Evolutionary conservation across 495 filamentous ascomycete species (phyloP).

Genomic region (Aeminium ludgeri): DNA sequence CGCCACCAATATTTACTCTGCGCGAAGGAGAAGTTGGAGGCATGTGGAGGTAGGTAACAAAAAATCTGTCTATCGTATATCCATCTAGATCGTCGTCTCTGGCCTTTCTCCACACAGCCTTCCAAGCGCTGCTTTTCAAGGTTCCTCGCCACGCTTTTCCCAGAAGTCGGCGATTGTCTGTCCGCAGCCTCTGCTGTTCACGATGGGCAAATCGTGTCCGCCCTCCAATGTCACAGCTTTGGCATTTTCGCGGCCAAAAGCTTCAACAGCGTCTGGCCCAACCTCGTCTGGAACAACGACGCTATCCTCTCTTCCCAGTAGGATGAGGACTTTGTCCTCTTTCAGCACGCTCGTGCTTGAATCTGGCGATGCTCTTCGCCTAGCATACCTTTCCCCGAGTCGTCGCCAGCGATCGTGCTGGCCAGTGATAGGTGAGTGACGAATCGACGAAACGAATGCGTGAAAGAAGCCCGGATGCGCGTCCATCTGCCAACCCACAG

Average conservation of each 20-base stretch:
- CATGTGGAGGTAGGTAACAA: no score
- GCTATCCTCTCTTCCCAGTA: slow-evolving; percentile 37
- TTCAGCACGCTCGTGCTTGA: slow-evolving; percentile 21
- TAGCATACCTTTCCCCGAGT: slow-evolving; percentile 34
- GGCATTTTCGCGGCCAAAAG: slow-evolving; percentile 30
- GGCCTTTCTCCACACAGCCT: no score
- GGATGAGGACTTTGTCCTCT: slow-evolving; percentile 35
- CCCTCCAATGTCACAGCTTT: slow-evolving; percentile 33
- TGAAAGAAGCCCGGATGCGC: slow-evolving; percentile 39
- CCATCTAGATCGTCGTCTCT: no score
- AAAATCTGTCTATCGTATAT: no score
- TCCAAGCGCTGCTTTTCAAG: no score
- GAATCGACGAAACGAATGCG: slow-evolving; percentile 41
- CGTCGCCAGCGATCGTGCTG: slow-evolving; percentile 40
- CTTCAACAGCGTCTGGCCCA: slow-evolving; percentile 34
- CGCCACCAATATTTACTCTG: no score
- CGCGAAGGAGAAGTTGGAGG: no score
- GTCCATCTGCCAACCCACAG: slow-evolving; percentile 40
- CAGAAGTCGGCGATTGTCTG: slow-evolving; percentile 28
- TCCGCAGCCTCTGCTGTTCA: slow-evolving; percentile 35
- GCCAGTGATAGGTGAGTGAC: slow-evolving; percentile 36
- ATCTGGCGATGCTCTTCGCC: slow-evolving; percentile 20
- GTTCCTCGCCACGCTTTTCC: no score
- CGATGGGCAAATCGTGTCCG: slow-evolving; percentile 43
- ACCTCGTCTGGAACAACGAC: slow-evolving; percentile 41